phyloP scores from a whole-genome alignment of 345 rosid genomes.

The Trapa incisa region DNA sequence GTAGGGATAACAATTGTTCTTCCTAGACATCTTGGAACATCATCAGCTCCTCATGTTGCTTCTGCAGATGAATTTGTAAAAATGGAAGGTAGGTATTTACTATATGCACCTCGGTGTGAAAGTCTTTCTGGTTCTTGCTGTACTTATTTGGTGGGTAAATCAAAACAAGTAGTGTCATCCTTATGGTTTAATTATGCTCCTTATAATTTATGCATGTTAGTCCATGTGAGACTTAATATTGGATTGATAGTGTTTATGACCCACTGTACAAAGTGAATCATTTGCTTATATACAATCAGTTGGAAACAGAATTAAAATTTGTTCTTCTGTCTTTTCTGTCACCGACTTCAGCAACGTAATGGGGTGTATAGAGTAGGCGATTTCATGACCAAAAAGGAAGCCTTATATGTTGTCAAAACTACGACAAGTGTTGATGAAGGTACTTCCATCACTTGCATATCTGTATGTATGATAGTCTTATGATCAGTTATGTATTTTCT shows the following conservation, averaged over 20 bases:
- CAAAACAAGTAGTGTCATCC: background rate
- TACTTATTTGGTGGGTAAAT: background rate
- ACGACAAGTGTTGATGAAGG: constrained; percentile 84
- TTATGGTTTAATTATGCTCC: background rate
- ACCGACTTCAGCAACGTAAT: constrained; percentile 31
- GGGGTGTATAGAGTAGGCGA: constrained; percentile 74
- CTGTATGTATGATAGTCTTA: constrained; percentile 2
- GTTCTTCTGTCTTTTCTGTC: background rate
- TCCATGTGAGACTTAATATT: background rate
- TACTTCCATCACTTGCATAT: constrained; percentile 11
- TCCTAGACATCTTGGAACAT: too few species aligned
- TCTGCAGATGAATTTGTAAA: too few species aligned
- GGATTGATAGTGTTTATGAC: background rate
- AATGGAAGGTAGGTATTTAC: too few species aligned
- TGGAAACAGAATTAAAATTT: background rate
- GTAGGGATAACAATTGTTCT: too few species aligned
- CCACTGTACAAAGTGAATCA: background rate
- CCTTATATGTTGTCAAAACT: constrained; percentile 57
- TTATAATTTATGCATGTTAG: background rate
- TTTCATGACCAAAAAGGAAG: constrained; percentile 68
- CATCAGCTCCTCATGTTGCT: too few species aligned
- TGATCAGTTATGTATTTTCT: background rate
- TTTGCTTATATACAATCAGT: background rate
- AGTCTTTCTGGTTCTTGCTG: background rate
- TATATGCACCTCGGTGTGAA: too few species aligned